Evolutionary conservation across 108 stramenopile genomes (phyloP), one percentile per base, ranked within the genome.

Genomic region (Pelagomonas calceolata): DNA sequence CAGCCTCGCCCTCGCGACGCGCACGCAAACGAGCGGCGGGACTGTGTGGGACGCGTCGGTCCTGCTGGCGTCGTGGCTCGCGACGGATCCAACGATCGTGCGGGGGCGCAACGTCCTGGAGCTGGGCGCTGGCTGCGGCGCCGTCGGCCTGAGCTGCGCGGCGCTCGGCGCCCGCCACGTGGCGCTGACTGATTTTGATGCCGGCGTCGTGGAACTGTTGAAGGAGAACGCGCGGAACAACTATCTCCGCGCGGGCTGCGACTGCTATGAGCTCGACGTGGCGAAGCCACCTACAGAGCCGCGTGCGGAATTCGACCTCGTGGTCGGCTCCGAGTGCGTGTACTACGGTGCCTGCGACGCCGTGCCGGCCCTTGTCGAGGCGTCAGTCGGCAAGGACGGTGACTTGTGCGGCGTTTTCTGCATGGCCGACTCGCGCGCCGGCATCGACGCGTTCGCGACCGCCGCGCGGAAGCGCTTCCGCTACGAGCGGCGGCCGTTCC

Each of bases 241-340:
- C 39, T 5, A 12, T 12, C 12, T 43, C 39, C 9, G 12, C 9
- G 9, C 5, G 9, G 39, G 5, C 39, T 5, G 5, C 39, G 51
- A 60, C 51, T 17, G 21, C 51, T 60, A 26, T 26, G 21, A 26
- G 14, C 21, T 26, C 51, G 51, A 60, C 51, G 18, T 60, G 21
- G 1, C 21, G 21, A 16, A 26, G 21, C 39, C 39, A 12, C 39
- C 12, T 5, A 12, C 9, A 5, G 39, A 43, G 39, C 39, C 39
- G 39, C 3, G 51, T 1, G 51, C 21, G 51, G 51, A 60, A 17
- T 60, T 26, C 51, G 51, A 60, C 51, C 7, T 60, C 51, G 51
- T 60, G 21, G 51, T 60, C 51, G 51, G 51, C 51, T 60, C 51
- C 51, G 51, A 60, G 51, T 60, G 51, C 51, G 51, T 60, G 21